A percentile compares a stretch with the other conserved stretches of the same genome.
Evolutionary conservation across 139 green algal species (phyloP).

Genomic region (Parachlorella kessleri): DNA sequence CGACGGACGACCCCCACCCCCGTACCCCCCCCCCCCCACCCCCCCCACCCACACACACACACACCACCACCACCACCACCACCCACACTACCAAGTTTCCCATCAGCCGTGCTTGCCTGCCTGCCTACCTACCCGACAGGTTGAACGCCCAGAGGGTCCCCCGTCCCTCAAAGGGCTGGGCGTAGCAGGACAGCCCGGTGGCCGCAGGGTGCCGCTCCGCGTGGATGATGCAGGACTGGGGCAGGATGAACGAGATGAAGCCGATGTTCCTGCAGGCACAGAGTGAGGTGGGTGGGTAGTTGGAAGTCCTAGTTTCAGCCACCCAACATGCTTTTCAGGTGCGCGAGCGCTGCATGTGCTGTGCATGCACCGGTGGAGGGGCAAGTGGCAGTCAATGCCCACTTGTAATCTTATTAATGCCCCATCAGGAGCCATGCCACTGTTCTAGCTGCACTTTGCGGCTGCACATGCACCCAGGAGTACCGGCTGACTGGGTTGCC

Average conservation of each 20-base stretch:
- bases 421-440: too few relatives aligned
- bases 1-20: too few relatives aligned
- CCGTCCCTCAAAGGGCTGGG: constrained; percentile 71
- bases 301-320: too few relatives aligned
- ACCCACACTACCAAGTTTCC: background rate
- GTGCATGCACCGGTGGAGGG: too few relatives aligned
- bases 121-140: constrained; percentile 28
- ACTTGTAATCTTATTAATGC: too few relatives aligned
- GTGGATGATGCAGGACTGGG: constrained; percentile 66
- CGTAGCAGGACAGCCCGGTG: constrained; percentile 68
- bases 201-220: constrained; percentile 72
- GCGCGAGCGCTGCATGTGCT: too few relatives aligned
- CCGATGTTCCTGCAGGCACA: constrained; percentile 49
- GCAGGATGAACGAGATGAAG: constrained; percentile 77
- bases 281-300: too few relatives aligned
- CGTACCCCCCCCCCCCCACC: background rate
- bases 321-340: too few relatives aligned
- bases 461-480: too few relatives aligned
- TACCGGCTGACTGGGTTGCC: too few relatives aligned
- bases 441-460: too few relatives aligned
- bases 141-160: constrained; percentile 65
- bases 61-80: background rate
- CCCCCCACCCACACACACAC: background rate
- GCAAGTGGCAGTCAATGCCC: too few relatives aligned
- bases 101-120: background rate